Evolutionary conservation across 1,139 yeast genomes (phyloP).

Genomic region (Scheffersomyces parashehatae): DNA sequence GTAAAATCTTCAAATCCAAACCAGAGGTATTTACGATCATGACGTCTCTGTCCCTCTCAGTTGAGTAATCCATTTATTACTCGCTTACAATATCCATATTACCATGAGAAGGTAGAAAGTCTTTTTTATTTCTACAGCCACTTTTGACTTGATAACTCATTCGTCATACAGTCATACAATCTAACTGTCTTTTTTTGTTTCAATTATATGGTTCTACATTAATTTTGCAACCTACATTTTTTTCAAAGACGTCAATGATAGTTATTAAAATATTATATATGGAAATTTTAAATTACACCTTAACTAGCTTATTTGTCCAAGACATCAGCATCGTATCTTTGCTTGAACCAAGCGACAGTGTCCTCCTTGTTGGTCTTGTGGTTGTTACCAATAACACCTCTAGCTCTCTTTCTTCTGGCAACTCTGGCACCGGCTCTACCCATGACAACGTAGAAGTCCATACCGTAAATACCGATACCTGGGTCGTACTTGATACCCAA

Average conservation of each 20-base stretch:
- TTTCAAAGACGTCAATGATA: conserved; percentile 1
- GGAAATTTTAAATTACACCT: conserved; percentile 5
- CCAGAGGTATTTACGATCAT: no score
- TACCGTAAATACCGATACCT: conserved; percentile 99
- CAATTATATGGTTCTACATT: neutral
- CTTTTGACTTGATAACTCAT: no score
- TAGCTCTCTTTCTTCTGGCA: conserved; percentile 98
- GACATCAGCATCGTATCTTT: conserved; percentile 99
- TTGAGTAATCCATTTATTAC: no score
- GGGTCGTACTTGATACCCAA: conserved; percentile 99
- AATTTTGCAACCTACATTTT: conserved; percentile 1
- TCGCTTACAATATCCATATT: no score
- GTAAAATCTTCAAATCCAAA: no score
- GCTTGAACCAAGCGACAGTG: conserved; percentile 98
- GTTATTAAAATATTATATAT: no score
- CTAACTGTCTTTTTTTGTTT: neutral
- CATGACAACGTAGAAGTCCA: conserved; percentile 99
- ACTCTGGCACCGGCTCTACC: conserved; percentile 99
- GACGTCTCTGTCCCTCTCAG: no score
- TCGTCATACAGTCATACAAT: neutral
- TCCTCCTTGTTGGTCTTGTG: conserved; percentile 95
- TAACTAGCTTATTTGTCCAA: conserved; percentile 63
- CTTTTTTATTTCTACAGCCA: no score
- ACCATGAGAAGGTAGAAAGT: no score
- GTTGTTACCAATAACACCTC: conserved; percentile 84